These are phyloP conservation scores for Isochrysis galbana DNA, from an alignment of 78 protist genomes.

Conservation along the genomic window DNA sequence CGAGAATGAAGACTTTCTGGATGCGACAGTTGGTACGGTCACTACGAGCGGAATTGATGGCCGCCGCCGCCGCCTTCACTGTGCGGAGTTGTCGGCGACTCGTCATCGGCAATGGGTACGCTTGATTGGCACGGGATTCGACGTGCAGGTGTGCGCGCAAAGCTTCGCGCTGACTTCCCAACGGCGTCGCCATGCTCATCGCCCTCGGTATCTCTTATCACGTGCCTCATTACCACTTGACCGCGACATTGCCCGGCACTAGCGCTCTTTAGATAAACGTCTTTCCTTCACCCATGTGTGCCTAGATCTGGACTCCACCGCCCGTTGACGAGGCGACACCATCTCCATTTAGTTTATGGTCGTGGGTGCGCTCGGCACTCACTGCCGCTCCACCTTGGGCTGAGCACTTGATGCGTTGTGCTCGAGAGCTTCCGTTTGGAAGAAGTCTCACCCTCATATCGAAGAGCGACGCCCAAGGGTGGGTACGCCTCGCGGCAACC, in stretches of 20 bases:
- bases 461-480: neutral
- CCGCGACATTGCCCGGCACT: too few relatives aligned
- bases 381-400: neutral
- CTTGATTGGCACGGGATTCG: slow-evolving; percentile 49
- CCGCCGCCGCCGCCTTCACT: slow-evolving; percentile 11
- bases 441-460: neutral
- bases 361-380: neutral
- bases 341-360: neutral
- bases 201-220: too few relatives aligned
- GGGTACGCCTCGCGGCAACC: neutral
- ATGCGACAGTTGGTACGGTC: neutral
- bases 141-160: slow-evolving; percentile 49
- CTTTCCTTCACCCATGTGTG: too few relatives aligned
- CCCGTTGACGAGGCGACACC: neutral
- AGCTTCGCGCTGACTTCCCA: too few relatives aligned
- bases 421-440: neutral
- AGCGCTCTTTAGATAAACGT: too few relatives aligned
- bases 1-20: neutral
- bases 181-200: too few relatives aligned
- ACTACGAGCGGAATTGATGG: neutral
- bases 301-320: neutral
- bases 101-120: slow-evolving; percentile 44
- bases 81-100: slow-evolving; percentile 21
- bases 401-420: neutral
- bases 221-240: too few relatives aligned